These are phyloP conservation scores for Alternaria rosae DNA, from an alignment of 2,329 filamentous ascomycete genomes.

Conservation along the genomic window DNA sequence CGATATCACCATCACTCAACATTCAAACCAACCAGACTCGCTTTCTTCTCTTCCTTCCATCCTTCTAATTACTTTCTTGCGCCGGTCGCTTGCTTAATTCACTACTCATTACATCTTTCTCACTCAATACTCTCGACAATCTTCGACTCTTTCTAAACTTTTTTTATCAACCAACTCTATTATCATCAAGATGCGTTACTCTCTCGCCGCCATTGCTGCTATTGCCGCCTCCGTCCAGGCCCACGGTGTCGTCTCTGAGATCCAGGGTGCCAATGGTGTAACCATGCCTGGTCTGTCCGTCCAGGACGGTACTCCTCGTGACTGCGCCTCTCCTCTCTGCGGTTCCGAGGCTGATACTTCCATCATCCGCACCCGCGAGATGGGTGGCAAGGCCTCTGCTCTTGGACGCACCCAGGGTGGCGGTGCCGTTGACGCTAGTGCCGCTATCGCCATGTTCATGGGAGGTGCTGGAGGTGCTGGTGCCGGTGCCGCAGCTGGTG, in stretches of 20 bases:
- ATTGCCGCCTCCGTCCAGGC: conserved; percentile 59
- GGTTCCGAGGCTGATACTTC: conserved; percentile 74
- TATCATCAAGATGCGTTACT: conserved; percentile 58
- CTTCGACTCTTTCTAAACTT: neutral
- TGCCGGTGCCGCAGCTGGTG: conserved; percentile 5
- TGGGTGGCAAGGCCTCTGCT: conserved; percentile 63
- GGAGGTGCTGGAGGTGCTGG: conserved; percentile 28
- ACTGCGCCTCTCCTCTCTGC: conserved; percentile 67
- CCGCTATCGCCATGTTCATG: conserved; percentile 16
- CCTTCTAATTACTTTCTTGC: conserved; percentile 43
- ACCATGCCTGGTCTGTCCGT: conserved; percentile 69
- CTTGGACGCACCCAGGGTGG: conserved; percentile 70
- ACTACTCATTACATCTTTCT: conserved; percentile 7
- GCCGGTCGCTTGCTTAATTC: conserved; percentile 47
- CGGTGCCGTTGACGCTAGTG: conserved; percentile 53
- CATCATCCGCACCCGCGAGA: conserved; percentile 70
- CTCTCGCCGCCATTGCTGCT: conserved; percentile 56
- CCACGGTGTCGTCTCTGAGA: conserved; percentile 65
- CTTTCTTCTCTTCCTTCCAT: conserved; percentile 37
- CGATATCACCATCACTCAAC: conserved; percentile 34
- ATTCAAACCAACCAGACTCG: conserved; percentile 23
- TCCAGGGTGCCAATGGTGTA: conserved; percentile 68
- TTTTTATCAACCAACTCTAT: conserved; percentile 12
- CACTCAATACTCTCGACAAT: neutral
- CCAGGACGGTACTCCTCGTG: conserved; percentile 71